Conservation (phyloP, 108 stramenopile species). For the Pseudonitzschia pungens region DNA sequence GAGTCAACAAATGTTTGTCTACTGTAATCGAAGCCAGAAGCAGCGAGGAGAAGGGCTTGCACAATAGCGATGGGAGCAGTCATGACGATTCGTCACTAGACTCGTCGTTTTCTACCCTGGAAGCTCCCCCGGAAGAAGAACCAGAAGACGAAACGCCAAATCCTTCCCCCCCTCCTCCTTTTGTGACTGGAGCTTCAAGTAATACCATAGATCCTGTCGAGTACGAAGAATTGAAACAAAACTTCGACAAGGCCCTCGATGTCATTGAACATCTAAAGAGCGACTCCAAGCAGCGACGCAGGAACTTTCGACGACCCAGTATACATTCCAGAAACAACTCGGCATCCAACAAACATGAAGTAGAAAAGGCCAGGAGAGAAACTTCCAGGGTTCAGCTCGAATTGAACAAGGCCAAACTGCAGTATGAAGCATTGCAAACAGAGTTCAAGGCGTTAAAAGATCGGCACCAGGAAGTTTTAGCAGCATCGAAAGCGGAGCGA, state of each 20-base stretch:
- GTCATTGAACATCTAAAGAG: constrained; percentile 3
- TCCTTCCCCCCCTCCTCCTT: not conserved
- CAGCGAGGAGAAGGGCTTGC: not conserved
- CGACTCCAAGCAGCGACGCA: not conserved
- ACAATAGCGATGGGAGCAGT: not conserved
- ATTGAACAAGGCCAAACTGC: not conserved
- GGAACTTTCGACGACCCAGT: not conserved
- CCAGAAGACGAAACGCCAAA: not conserved
- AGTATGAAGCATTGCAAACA: not conserved
- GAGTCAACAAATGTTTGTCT: not conserved
- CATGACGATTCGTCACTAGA: not conserved
- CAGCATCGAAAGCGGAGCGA: not conserved
- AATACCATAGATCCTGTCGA: not conserved
- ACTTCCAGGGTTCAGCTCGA: not conserved
- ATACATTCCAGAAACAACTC: not conserved
- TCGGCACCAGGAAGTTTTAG: not conserved
- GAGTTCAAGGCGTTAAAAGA: not conserved
- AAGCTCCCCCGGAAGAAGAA: not conserved
- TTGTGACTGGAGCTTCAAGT: not conserved
- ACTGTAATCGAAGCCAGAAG: not conserved
- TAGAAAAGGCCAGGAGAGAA: not conserved
- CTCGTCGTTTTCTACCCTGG: constrained; percentile 3
- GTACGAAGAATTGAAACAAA: not conserved
- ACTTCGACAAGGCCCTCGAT: constrained; percentile 18
- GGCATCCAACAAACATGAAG: not conserved